These are phyloP conservation scores for Pichiaceae sp. DNA, from an alignment of 1,139 yeast genomes.

Conservation along the genomic window DNA sequence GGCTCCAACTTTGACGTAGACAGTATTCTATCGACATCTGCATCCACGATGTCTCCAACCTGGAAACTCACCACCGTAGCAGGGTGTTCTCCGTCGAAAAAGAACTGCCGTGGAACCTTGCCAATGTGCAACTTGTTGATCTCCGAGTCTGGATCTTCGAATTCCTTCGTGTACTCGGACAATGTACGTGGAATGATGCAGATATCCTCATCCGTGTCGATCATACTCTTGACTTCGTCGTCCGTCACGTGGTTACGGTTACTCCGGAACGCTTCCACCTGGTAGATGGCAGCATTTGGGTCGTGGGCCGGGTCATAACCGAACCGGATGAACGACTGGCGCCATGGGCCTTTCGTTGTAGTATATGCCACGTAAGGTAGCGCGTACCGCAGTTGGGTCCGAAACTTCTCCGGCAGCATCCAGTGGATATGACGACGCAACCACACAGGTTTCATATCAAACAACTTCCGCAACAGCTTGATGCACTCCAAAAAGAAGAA, in stretches of 20 bases:
- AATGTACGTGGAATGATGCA: conserved; percentile 19
- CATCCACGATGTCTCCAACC: conserved; percentile 72
- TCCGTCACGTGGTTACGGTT: conserved; percentile 26
- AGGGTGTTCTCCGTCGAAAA: conserved; percentile 64
- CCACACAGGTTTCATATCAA: conserved; percentile 77
- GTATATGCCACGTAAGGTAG: conserved; percentile 77
- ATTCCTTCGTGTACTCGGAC: conserved; percentile 20
- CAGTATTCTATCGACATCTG: conserved; percentile 46
- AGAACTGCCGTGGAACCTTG: conserved; percentile 39
- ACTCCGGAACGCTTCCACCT: conserved; percentile 72
- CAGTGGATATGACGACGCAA: conserved; percentile 66
- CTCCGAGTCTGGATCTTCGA: conserved; percentile 15
- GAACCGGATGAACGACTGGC: conserved; percentile 73
- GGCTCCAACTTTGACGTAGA: conserved; percentile 30
- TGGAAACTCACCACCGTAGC: conserved; percentile 72
- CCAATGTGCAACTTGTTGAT: conserved; percentile 17
- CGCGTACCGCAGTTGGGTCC: conserved; percentile 57
- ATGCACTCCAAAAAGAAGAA: conserved; percentile 38
- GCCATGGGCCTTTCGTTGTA: conserved; percentile 89
- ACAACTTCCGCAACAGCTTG: conserved; percentile 42
- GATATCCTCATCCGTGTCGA: conserved; percentile 20
- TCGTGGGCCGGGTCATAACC: conserved; percentile 72
- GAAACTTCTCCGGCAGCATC: conserved; percentile 43
- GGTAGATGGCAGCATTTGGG: conserved; percentile 44
- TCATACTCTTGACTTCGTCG: conserved; percentile 26